A percentile compares a stretch with the other conserved stretches of the same genome.
These are phyloP conservation scores for Beauveria pseudobassiana DNA, from an alignment of 2,329 filamentous ascomycete species.

Conservation along the genomic window DNA sequence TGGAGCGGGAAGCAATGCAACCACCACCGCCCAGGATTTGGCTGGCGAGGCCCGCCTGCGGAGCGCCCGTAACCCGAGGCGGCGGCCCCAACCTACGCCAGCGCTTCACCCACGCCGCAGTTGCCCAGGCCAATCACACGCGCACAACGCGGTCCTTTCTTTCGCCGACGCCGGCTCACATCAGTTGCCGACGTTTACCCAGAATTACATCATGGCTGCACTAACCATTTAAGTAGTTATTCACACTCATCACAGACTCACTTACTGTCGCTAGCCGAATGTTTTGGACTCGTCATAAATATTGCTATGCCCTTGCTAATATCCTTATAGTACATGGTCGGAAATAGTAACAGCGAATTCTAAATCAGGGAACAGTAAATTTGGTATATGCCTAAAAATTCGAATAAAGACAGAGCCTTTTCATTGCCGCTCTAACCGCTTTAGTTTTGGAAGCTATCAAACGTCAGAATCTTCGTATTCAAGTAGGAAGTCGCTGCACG, in stretches of 20 bases:
- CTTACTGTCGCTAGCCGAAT: not conserved
- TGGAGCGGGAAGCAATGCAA: not conserved
- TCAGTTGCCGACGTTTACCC: conserved; percentile 11
- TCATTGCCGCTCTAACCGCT: not conserved
- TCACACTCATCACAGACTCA: not conserved
- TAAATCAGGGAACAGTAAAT: not conserved
- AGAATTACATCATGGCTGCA: conserved; percentile 5
- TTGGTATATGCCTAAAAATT: conserved; percentile 1
- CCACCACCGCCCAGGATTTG: not conserved
- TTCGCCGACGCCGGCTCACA: conserved; percentile 11
- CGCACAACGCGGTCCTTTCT: conserved; percentile 10
- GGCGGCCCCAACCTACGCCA: not conserved
- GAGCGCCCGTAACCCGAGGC: not conserved
- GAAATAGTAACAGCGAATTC: not conserved
- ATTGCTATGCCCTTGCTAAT: not conserved
- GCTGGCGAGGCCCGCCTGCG: not conserved
- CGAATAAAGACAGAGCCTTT: not conserved
- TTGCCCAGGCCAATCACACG: conserved; percentile 9
- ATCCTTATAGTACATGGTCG: not conserved
- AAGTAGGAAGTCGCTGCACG: conserved; percentile 15
- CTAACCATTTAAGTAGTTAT: too few relatives aligned
- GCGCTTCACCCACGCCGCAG: not conserved
- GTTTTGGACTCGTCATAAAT: not conserved
- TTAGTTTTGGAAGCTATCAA: conserved; percentile 10
- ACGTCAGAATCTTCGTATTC: not conserved